A percentile compares a stretch with the other conserved stretches of the same genome.
Conservation (phyloP, 2,329 filamentous ascomycete genomes). For the Leptosphaerulina australis region DNA sequence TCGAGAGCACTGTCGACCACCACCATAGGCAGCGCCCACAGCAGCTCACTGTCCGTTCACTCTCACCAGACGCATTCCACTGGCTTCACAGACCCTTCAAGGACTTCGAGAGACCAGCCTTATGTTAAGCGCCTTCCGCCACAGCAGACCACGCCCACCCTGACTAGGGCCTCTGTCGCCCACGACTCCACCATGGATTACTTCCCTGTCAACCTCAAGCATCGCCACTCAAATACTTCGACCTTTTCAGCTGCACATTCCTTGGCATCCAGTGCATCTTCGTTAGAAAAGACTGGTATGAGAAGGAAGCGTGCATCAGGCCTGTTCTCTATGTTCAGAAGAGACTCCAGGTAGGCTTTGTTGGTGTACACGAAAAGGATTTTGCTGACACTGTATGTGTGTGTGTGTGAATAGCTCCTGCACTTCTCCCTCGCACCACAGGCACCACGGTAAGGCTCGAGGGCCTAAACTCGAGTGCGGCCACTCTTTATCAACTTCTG, state of each 20-base stretch:
- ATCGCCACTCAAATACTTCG: slow-evolving; percentile 33
- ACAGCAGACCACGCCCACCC: slow-evolving; percentile 24
- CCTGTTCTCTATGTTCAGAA: slow-evolving; percentile 43
- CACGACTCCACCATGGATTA: slow-evolving; percentile 28
- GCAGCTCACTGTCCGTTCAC: slow-evolving; percentile 44
- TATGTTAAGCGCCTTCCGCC: slow-evolving; percentile 26
- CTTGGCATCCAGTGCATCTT: slow-evolving; percentile 31
- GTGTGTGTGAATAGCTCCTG: too few species aligned
- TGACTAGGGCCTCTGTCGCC: slow-evolving; percentile 26
- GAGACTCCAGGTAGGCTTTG: slow-evolving; percentile 36
- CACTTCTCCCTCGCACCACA: slow-evolving; percentile 34
- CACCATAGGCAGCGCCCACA: slow-evolving; percentile 39
- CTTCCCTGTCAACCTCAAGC: slow-evolving; percentile 22
- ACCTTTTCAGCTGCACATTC: slow-evolving; percentile 29
- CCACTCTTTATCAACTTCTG: slow-evolving; percentile 37
- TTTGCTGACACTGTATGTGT: slow-evolving; percentile 24
- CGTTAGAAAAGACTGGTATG: slow-evolving; percentile 22
- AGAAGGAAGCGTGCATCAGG: slow-evolving; percentile 39
- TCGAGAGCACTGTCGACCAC: slow-evolving; percentile 40
- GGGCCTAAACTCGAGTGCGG: slow-evolving; percentile 40
- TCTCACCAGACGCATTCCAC: slow-evolving; percentile 47
- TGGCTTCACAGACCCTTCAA: slow-evolving; percentile 41
- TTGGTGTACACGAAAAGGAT: neutral
- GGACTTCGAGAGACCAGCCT: slow-evolving; percentile 40
- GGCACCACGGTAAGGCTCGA: slow-evolving; percentile 31